These are phyloP conservation scores for Talinum fruticosum DNA, from an alignment of 148 eudicot genomes.

Conservation along the genomic window DNA sequence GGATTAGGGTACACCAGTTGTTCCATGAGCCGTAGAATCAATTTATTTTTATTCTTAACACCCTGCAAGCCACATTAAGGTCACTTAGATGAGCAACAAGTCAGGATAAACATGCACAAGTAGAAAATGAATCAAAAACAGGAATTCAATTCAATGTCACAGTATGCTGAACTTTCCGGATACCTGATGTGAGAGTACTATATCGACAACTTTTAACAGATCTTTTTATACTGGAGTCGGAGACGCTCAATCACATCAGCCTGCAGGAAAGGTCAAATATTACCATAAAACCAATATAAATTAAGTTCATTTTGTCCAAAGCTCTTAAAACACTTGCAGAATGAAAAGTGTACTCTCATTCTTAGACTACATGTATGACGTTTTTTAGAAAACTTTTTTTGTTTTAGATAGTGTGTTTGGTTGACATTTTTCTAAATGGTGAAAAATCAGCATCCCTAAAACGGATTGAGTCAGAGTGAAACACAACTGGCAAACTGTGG, in stretches of 20 bases:
- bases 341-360: not conserved
- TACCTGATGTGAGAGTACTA: slow-evolving; percentile 98
- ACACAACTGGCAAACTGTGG: not conserved
- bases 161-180: not conserved
- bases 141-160: not conserved
- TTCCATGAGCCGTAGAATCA: slow-evolving; percentile 85
- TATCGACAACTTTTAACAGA: slow-evolving; percentile 77
- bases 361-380: too few species aligned
- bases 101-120: not conserved
- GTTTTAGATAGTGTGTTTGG: not conserved
- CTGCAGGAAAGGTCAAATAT: slow-evolving; percentile 30
- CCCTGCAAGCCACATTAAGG: slow-evolving; percentile 49
- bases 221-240: slow-evolving; percentile 84
- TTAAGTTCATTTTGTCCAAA: not conserved
- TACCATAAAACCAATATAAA: not conserved
- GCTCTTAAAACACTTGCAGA: not conserved
- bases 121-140: not conserved
- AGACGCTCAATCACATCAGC: slow-evolving; percentile 98
- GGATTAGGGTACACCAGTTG: slow-evolving; percentile 97
- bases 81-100: slow-evolving; percentile 4
- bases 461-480: not conserved
- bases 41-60: slow-evolving; percentile 75
- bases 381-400: too few species aligned
- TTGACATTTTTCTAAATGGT: not conserved
- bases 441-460: not conserved